Evolutionary conservation across 176 grass and related monocot species (phyloP).

Genomic region (Cenchrus purpureus): DNA sequence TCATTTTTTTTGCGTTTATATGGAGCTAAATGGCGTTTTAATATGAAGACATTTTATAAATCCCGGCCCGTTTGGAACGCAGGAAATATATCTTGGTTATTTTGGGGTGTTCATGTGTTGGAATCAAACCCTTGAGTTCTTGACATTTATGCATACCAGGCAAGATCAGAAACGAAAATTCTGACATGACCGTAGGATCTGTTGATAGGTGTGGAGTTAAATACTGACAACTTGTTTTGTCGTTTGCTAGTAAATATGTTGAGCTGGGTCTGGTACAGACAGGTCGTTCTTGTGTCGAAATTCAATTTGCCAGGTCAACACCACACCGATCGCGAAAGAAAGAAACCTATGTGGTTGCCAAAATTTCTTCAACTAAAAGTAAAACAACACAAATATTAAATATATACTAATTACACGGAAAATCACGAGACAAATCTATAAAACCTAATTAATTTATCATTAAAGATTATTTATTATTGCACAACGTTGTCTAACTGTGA

Average conservation of each 20-base stretch:
- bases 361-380: too few relatives aligned
- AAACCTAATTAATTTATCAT: too few relatives aligned
- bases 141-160: neutral
- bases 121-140: neutral
- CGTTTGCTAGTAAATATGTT: neutral
- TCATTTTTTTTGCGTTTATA: neutral
- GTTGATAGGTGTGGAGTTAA: slow-evolving; percentile 1
- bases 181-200: neutral
- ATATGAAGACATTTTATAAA: neutral
- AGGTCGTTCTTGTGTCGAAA: neutral
- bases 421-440: too few relatives aligned
- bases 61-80: neutral
- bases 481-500: too few relatives aligned
- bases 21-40: neutral
- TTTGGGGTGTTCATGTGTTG: too few relatives aligned
- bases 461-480: too few relatives aligned
- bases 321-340: neutral
- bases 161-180: neutral
- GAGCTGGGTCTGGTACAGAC: neutral
- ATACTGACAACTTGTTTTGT: neutral
- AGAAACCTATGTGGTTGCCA: neutral
- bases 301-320: neutral
- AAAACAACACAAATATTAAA: too few relatives aligned
- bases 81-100: neutral
- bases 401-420: too few relatives aligned